Evolutionary conservation across 176 grass and related monocot species (phyloP).

Genomic region (Zoysia japonica): DNA sequence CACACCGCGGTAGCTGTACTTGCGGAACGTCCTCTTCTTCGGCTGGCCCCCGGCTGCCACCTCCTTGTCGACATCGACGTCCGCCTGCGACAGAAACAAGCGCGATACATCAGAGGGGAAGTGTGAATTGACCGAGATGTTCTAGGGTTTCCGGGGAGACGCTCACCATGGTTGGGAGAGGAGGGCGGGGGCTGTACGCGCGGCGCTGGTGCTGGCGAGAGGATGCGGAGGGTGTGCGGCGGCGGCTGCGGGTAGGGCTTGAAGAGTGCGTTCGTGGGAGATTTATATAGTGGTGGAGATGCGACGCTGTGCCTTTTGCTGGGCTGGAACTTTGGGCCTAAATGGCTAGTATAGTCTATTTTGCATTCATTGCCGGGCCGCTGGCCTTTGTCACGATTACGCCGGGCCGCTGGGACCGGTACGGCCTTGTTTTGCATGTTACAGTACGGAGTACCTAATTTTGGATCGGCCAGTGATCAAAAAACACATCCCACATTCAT

Average conservation of each 20-base stretch:
- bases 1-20: conserved; percentile 88
- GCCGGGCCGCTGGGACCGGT: too few relatives aligned
- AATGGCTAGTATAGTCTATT: not conserved
- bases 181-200: conserved; percentile 1
- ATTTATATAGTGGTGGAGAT: conserved; percentile 26
- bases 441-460: too few relatives aligned
- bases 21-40: conserved; percentile 98
- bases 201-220: not conserved
- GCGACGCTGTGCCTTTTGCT: not conserved
- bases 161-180: conserved; percentile 46
- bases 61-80: conserved; percentile 55
- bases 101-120: not conserved
- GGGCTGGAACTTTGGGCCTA: not conserved
- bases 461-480: too few relatives aligned
- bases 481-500: too few relatives aligned
- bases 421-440: too few relatives aligned
- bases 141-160: not conserved
- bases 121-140: too few relatives aligned
- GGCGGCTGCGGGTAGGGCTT: conserved; percentile 46
- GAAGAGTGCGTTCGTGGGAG: not conserved
- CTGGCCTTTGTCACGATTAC: too few relatives aligned
- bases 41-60: conserved; percentile 55
- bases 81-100: conserved; percentile 50
- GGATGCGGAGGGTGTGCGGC: not conserved
- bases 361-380: too few relatives aligned